Conservation (phyloP, 331 rosid genomes). For the Erythrophleum ivorense region DNA sequence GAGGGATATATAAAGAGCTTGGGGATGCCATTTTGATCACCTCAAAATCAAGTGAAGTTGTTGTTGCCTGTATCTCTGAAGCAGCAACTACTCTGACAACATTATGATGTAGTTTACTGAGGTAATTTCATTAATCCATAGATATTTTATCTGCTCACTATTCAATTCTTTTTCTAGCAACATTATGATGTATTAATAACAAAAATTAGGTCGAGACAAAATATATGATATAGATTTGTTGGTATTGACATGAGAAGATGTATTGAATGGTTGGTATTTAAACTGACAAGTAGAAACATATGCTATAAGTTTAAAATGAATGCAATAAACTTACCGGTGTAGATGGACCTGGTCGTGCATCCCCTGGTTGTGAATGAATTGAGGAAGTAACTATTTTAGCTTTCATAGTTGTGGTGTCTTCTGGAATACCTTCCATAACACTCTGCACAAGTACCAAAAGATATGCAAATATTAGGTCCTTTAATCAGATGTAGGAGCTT, state of each 20-base stretch:
- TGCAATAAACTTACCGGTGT: neutral
- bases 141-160: neutral
- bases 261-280: too few relatives aligned
- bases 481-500: too few relatives aligned
- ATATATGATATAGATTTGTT: neutral
- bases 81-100: neutral
- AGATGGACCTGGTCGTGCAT: neutral
- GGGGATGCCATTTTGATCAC: too few relatives aligned
- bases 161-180: neutral
- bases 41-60: too few relatives aligned
- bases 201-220: neutral
- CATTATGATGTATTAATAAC: too few relatives aligned
- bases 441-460: neutral
- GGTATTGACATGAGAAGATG: too few relatives aligned
- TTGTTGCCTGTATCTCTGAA: neutral
- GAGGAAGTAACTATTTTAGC: neutral
- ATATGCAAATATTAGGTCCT: neutral
- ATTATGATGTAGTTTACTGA: neutral
- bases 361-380: neutral
- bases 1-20: too few relatives aligned
- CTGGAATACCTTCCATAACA: neutral
- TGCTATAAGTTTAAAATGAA: too few relatives aligned
- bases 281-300: too few relatives aligned
- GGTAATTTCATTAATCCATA: neutral
- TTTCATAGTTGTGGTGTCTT: neutral